Evolutionary conservation across 331 rosid species (phyloP).

Genomic region (Arachis monticola): DNA sequence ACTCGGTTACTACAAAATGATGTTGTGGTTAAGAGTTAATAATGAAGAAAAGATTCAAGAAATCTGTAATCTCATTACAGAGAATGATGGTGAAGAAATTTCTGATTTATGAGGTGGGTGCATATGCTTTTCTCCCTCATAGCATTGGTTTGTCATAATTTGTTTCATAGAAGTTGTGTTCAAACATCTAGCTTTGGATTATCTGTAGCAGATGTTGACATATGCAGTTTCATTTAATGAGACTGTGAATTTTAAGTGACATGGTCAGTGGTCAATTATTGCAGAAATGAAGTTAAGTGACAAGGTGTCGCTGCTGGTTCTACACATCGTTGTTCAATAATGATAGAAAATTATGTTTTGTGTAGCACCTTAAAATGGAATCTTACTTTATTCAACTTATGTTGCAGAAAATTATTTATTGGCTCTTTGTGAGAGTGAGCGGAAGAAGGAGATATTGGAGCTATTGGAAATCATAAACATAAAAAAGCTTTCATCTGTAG

Average conservation of each 20-base stretch:
- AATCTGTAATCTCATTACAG: slow-evolving; percentile 56
- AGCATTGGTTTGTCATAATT: slow-evolving; percentile 12
- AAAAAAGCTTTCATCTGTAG: slow-evolving; percentile 53
- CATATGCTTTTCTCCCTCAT: neutral
- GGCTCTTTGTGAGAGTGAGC: slow-evolving; percentile 82
- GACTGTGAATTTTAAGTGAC: slow-evolving; percentile 16
- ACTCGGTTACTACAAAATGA: slow-evolving; percentile 87
- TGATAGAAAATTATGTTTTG: neutral
- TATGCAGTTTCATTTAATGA: slow-evolving; percentile 25
- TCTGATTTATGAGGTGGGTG: slow-evolving; percentile 62
- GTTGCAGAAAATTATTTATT: slow-evolving; percentile 76
- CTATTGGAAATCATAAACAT: slow-evolving; percentile 65
- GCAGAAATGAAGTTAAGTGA: slow-evolving; percentile 12
- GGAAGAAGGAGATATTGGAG: slow-evolving; percentile 65
- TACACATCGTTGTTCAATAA: slow-evolving; percentile 8
- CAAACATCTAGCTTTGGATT: slow-evolving; percentile 29
- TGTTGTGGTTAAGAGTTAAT: slow-evolving; percentile 63
- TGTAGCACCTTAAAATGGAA: neutral
- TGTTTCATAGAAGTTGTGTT: slow-evolving; percentile 34
- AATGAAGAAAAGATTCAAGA: slow-evolving; percentile 69
- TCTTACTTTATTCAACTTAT: slow-evolving; percentile 37
- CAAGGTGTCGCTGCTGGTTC: slow-evolving; percentile 15
- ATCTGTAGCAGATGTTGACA: slow-evolving; percentile 20
- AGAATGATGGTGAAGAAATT: slow-evolving; percentile 46
- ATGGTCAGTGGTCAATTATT: slow-evolving; percentile 10